These are phyloP conservation scores for Arthrobotrys pseudoclavata DNA, from an alignment of 2,329 filamentous ascomycete species.

Conservation along the genomic window DNA sequence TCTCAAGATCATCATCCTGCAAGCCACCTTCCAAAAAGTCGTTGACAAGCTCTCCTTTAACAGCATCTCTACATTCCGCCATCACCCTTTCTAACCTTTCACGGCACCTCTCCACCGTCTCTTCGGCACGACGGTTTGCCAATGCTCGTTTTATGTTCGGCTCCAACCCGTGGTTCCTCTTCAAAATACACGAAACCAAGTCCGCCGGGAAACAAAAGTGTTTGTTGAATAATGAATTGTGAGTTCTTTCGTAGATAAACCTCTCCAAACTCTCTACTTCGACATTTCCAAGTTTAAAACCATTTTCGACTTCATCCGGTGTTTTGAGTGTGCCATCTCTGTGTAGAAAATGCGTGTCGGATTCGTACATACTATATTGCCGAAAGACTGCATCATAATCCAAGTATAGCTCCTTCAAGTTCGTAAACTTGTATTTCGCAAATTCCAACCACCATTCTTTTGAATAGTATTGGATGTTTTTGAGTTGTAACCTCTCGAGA, in stretches of 20 bases:
- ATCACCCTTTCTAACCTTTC: neutral
- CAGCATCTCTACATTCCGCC: neutral
- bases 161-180: neutral
- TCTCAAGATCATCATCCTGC: slow-evolving; percentile 18
- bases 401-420: neutral
- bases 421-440: slow-evolving; percentile 1
- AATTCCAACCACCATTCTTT: slow-evolving; percentile 15
- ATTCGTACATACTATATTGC: slow-evolving; percentile 8
- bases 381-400: slow-evolving; percentile 4
- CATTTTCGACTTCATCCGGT: slow-evolving; percentile 4
- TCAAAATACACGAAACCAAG: neutral
- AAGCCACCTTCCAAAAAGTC: neutral
- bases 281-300: neutral
- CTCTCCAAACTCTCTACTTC: neutral
- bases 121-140: slow-evolving; percentile 6
- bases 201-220: slow-evolving; percentile 19
- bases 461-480: slow-evolving; percentile 7
- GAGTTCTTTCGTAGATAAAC: slow-evolving; percentile 5
- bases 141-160: neutral
- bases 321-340: neutral
- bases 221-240: neutral
- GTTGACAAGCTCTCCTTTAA: neutral
- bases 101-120: neutral
- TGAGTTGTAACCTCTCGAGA: neutral
- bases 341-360: neutral